A percentile compares a stretch with the other conserved stretches of the same genome.
Evolutionary conservation across 78 protist species (phyloP).

Genomic region (Dictyostelium brefeldianum): DNA sequence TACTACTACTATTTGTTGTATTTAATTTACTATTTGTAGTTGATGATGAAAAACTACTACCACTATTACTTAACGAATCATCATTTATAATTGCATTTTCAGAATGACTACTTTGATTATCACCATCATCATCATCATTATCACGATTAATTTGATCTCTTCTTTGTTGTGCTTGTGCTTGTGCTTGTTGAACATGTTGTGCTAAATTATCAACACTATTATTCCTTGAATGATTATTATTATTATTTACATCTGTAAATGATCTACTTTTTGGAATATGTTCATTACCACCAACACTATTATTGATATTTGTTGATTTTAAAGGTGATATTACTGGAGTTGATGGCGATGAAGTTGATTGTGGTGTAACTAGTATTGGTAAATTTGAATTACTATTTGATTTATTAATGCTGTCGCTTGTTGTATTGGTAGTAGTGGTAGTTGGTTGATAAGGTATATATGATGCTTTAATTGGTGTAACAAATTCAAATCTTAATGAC

Average conservation of each 20-base stretch:
- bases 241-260: not conserved
- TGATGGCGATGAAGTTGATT: not conserved
- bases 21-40: not conserved
- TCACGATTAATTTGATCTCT: slow-evolving; percentile 1
- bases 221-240: not conserved
- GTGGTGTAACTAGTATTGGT: slow-evolving; percentile 22
- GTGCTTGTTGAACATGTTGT: not conserved
- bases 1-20: not conserved
- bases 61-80: slow-evolving; percentile 21
- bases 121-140: slow-evolving; percentile 48
- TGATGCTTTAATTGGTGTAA: slow-evolving; percentile 56
- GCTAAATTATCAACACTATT: not conserved
- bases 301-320: not conserved
- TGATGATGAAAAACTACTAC: slow-evolving; percentile 33
- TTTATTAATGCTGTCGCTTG: not conserved
- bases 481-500: slow-evolving; percentile 73
- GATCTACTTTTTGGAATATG: not conserved
- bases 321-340: slow-evolving; percentile 17
- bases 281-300: not conserved
- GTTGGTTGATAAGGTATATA: slow-evolving; percentile 1
- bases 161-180: slow-evolving; percentile 5
- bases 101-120: slow-evolving; percentile 43
- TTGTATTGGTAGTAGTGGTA: not conserved
- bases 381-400: not conserved
- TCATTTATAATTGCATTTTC: slow-evolving; percentile 36